phyloP scores from a whole-genome alignment of 208 protist species.

The Vickermania spadyakhi region DNA sequence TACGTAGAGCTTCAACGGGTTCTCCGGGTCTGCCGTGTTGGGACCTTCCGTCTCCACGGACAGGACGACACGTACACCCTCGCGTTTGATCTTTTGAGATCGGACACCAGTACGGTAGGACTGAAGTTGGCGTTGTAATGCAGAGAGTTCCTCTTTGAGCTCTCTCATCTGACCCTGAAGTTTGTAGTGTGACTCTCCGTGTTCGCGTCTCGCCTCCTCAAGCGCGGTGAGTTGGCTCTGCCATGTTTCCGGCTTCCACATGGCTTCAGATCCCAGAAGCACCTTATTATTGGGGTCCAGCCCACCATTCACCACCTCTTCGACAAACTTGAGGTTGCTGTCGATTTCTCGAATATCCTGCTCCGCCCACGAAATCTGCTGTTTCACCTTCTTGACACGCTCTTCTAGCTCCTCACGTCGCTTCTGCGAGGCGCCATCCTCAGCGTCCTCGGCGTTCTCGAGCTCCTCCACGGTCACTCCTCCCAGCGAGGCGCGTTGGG shows the following conservation, averaged over 20 bases:
- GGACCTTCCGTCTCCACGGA: neutral
- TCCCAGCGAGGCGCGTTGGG: conserved; percentile 9
- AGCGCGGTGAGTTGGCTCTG: conserved; percentile 11
- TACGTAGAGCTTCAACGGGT: conserved; percentile 4
- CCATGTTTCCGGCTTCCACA: conserved; percentile 10
- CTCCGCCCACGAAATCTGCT: conserved; percentile 5
- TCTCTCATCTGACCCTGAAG: conserved; percentile 5
- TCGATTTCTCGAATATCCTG: conserved; percentile 2
- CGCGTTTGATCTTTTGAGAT: neutral
- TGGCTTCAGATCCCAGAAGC: neutral
- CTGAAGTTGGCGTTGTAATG: neutral
- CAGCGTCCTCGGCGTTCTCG: neutral
- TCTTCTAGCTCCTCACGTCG: conserved; percentile 3
- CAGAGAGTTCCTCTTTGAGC: neutral
- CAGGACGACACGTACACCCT: conserved; percentile 7
- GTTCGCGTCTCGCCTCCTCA: neutral
- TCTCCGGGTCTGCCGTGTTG: conserved; percentile 1
- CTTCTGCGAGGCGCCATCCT: neutral
- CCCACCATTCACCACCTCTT: conserved; percentile 1
- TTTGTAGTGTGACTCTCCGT: neutral
- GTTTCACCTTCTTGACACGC: neutral
- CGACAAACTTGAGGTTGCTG: conserved; percentile 7
- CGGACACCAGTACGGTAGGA: neutral
- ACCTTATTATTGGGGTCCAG: conserved; percentile 9
- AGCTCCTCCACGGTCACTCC: conserved; percentile 9